Conservation (phyloP, 176 grass and related monocot genomes). For the Hordeum marinum region DNA sequence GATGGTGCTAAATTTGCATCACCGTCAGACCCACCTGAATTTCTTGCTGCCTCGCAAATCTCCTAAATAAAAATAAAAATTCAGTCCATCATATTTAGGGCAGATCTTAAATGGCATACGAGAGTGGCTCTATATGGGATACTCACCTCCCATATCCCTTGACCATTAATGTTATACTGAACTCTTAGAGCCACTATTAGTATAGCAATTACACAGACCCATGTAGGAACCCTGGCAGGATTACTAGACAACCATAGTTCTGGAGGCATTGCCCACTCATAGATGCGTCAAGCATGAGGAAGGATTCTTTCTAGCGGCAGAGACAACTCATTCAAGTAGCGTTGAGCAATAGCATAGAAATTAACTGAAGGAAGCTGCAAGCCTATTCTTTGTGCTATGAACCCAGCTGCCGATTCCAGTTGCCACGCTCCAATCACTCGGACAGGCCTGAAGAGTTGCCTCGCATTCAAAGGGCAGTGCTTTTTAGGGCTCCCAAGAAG, state of each 20-base stretch:
- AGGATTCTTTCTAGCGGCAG: constrained; percentile 52
- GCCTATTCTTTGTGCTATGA: constrained; percentile 51
- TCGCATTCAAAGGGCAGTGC: constrained; percentile 41
- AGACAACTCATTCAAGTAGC: constrained; percentile 51
- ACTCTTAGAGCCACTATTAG: constrained; percentile 64
- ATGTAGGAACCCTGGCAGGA: constrained; percentile 51
- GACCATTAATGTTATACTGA: constrained; percentile 65
- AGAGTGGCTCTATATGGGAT: background rate
- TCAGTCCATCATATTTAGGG: constrained; percentile 13
- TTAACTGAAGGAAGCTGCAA: constrained; percentile 66
- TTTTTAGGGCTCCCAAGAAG: constrained; percentile 40
- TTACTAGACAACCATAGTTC: constrained; percentile 73
- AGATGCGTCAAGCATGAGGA: constrained; percentile 55
- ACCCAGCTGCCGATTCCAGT: constrained; percentile 52
- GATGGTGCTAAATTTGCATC: background rate
- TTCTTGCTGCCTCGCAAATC: constrained; percentile 17
- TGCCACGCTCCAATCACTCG: constrained; percentile 72
- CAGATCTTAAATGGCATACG: background rate
- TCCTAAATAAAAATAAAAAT: constrained; percentile 21
- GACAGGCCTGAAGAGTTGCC: constrained; percentile 71
- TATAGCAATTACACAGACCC: constrained; percentile 74
- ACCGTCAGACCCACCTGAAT: background rate
- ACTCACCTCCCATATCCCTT: constrained; percentile 75
- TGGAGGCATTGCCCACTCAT: constrained; percentile 67
- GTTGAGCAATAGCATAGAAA: constrained; percentile 68